Conservation (phyloP, 352 stramenopile species). For the Pythium pyrilobum region DNA sequence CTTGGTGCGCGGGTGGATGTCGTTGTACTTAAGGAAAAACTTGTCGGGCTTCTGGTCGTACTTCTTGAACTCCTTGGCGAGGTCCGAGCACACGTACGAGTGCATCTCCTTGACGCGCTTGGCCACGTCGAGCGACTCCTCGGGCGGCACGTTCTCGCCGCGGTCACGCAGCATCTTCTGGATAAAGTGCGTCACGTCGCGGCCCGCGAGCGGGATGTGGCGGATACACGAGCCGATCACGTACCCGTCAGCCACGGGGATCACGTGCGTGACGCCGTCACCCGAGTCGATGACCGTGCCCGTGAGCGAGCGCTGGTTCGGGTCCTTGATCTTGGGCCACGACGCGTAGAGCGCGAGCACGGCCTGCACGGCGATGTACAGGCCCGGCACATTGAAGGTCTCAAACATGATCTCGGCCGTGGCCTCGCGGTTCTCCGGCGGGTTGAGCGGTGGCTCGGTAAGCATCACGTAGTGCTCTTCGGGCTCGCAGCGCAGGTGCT, state of each 20-base stretch:
- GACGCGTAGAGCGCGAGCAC: slow-evolving; percentile 93
- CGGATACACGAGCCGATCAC: slow-evolving; percentile 95
- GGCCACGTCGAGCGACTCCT: slow-evolving; percentile 89
- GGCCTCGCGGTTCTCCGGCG: slow-evolving; percentile 93
- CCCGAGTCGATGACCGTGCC: slow-evolving; percentile 94
- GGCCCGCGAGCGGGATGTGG: slow-evolving; percentile 91
- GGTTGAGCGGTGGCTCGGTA: slow-evolving; percentile 92
- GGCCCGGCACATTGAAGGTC: slow-evolving; percentile 93
- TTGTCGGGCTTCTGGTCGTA: slow-evolving; percentile 92
- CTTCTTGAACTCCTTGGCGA: slow-evolving; percentile 95
- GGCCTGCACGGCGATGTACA: slow-evolving; percentile 95
- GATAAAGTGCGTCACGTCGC: slow-evolving; percentile 95
- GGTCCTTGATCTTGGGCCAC: slow-evolving; percentile 89
- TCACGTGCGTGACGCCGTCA: slow-evolving; percentile 93
- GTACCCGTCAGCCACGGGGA: slow-evolving; percentile 93
- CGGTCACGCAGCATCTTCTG: slow-evolving; percentile 92
- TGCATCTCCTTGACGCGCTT: slow-evolving; percentile 93
- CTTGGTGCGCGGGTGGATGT: slow-evolving; percentile 72
- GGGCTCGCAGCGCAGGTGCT: slow-evolving; percentile 91
- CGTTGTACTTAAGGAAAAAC: slow-evolving; percentile 87
- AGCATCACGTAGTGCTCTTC: slow-evolving; percentile 92
- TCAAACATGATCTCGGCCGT: slow-evolving; percentile 97
- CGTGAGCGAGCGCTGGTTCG: slow-evolving; percentile 86
- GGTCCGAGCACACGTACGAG: slow-evolving; percentile 93
- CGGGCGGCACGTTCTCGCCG: slow-evolving; percentile 87